phyloP scores from a whole-genome alignment of 345 rosid genomes.

The Murraya paniculata region DNA sequence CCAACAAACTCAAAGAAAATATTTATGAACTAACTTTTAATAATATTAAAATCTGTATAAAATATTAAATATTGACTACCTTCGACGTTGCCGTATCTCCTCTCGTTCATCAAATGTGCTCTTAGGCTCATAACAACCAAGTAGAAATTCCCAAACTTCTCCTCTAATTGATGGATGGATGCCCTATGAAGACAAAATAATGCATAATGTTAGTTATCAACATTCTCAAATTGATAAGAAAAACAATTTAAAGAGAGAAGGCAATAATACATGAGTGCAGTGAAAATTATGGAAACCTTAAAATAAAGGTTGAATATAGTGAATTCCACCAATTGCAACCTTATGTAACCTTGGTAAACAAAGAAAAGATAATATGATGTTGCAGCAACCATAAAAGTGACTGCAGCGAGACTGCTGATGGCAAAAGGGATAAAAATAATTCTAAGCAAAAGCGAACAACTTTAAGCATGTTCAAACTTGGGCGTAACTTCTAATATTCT shows the following conservation, averaged over 20 bases:
- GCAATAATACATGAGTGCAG: background rate
- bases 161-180: constrained; percentile 98
- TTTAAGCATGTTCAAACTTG: background rate
- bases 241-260: no score
- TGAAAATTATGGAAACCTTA: background rate
- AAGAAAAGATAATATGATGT: background rate
- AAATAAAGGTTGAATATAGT: background rate
- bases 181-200: constrained; percentile 43
- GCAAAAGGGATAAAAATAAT: background rate
- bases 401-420: background rate
- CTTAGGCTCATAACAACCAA: constrained; percentile 87
- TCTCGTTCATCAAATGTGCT: constrained; percentile 93
- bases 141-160: constrained; percentile 99
- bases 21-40: background rate
- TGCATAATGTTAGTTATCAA: background rate
- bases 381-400: background rate
- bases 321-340: background rate
- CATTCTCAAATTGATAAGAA: constrained; percentile 3
- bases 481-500: background rate
- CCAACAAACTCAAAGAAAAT: background rate
- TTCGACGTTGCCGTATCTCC: constrained; percentile 63
- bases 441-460: background rate
- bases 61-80: constrained; percentile 41
- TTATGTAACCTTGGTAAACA: background rate
- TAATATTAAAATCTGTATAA: background rate